These are phyloP conservation scores for Dioscorea cayenensis DNA, from an alignment of 116 monocot species.

Conservation along the genomic window DNA sequence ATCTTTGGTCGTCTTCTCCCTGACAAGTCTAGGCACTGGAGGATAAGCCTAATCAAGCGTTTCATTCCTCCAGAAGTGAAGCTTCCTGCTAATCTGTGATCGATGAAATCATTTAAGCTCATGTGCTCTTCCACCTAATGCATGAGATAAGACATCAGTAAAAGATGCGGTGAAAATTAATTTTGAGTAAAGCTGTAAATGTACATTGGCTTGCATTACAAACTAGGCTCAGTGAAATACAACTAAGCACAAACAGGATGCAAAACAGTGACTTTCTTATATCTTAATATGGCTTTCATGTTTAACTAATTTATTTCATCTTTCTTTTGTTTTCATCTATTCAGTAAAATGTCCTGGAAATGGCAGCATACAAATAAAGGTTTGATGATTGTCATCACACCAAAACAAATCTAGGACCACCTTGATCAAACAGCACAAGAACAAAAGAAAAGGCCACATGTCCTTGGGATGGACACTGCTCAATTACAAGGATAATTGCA, in stretches of 20 bases:
- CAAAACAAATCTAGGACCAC: no score
- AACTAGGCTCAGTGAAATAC: no score
- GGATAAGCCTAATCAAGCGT: conserved; percentile 18
- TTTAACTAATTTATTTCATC: background rate
- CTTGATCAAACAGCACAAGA: no score
- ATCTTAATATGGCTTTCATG: background rate
- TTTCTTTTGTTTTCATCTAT: background rate
- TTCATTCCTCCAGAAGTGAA: conserved; percentile 47
- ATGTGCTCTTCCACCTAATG: conserved; percentile 21
- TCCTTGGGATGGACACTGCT: no score
- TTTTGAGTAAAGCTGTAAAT: no score
- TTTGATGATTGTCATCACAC: no score
- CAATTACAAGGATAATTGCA: no score
- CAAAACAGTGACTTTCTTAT: background rate
- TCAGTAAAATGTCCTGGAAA: no score
- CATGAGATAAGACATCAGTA: background rate
- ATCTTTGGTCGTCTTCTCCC: conserved; percentile 36
- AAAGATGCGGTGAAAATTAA: background rate
- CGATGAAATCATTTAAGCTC: conserved; percentile 18
- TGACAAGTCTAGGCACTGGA: conserved; percentile 18
- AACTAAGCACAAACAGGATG: background rate
- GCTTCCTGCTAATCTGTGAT: conserved; percentile 25
- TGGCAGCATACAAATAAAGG: no score
- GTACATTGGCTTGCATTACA: no score
- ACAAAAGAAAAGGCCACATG: no score